These are phyloP conservation scores for Phlebiopsis flavidoalba DNA, from an alignment of 768 basidiomycete genomes.

Conservation along the genomic window DNA sequence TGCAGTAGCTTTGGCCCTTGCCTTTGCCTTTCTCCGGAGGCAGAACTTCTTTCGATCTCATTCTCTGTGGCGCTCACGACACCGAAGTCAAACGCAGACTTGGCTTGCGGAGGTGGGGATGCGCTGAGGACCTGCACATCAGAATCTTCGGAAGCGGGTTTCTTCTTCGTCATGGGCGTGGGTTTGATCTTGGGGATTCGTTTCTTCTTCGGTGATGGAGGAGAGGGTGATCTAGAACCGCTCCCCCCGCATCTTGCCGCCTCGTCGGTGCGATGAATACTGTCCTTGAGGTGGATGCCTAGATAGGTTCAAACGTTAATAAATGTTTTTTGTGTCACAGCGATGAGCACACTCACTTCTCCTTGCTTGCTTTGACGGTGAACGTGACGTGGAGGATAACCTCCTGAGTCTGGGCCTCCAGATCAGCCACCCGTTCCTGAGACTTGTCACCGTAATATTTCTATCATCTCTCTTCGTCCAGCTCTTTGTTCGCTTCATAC, in stretches of 20 bases:
- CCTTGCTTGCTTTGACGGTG: not conserved
- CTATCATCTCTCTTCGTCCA: conserved; percentile 20
- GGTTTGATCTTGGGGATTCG: not conserved
- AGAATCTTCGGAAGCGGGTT: not conserved
- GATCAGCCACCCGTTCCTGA: conserved; percentile 24
- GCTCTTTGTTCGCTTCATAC: conserved; percentile 36
- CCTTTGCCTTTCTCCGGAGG: conserved; percentile 9
- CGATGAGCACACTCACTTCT: not conserved
- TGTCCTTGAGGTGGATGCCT: not conserved
- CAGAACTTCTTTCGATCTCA: conserved; percentile 27
- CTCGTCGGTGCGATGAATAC: not conserved
- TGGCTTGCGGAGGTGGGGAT: not conserved
- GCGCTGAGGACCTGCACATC: not conserved
- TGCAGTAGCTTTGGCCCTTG: not conserved
- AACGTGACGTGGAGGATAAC: not conserved
- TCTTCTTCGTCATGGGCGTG: conserved; percentile 13
- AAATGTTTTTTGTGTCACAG: not conserved
- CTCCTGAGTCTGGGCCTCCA: conserved; percentile 36
- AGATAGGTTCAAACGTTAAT: not conserved
- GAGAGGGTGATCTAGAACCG: not conserved
- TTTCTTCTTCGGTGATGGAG: not conserved
- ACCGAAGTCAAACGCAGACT: not conserved
- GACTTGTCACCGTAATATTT: conserved; percentile 25
- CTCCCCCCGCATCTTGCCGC: too few relatives aligned
- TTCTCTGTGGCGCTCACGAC: conserved; percentile 20